Conservation (phyloP, 2,329 filamentous ascomycete genomes). For the Thermoascus crustaceus region DNA sequence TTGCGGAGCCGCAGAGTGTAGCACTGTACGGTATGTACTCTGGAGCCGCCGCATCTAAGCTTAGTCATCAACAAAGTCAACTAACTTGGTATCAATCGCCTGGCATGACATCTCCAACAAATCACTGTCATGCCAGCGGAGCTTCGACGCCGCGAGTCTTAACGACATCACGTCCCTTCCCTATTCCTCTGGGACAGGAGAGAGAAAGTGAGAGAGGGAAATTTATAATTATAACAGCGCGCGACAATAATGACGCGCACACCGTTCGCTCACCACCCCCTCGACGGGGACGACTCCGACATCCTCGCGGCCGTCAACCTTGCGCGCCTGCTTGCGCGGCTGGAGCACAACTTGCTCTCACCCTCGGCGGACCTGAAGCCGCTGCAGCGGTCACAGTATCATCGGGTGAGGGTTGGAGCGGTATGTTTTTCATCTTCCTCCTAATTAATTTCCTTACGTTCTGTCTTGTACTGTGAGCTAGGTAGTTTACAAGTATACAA, state of each 20-base stretch:
- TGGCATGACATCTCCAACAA: too few species aligned
- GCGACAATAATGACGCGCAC: slow-evolving; percentile 2
- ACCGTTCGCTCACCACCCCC: not conserved
- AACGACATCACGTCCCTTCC: too few species aligned
- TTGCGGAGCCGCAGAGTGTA: too few species aligned
- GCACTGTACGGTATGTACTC: too few species aligned
- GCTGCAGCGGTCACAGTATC: slow-evolving; percentile 32
- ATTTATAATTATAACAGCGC: too few species aligned
- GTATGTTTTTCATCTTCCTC: slow-evolving; percentile 18
- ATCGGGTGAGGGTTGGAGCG: slow-evolving; percentile 34
- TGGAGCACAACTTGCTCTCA: slow-evolving; percentile 37
- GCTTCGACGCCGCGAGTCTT: too few species aligned
- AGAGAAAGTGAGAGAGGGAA: not conserved
- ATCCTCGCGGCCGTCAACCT: slow-evolving; percentile 24
- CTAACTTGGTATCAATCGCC: too few species aligned
- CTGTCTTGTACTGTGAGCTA: not conserved
- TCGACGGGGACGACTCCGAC: not conserved
- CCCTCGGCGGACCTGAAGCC: slow-evolving; percentile 28
- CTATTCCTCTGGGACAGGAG: too few species aligned
- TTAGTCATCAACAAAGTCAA: too few species aligned
- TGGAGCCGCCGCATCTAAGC: too few species aligned
- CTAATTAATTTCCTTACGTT: not conserved
- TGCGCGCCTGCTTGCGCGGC: slow-evolving; percentile 34
- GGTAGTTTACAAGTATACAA: not conserved
- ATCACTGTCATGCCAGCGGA: too few species aligned